Percentiles rank a stretch among this genome's conserved stretches.
Conservation (phyloP, 305 asterid species). For the Fraxinus velutina region DNA sequence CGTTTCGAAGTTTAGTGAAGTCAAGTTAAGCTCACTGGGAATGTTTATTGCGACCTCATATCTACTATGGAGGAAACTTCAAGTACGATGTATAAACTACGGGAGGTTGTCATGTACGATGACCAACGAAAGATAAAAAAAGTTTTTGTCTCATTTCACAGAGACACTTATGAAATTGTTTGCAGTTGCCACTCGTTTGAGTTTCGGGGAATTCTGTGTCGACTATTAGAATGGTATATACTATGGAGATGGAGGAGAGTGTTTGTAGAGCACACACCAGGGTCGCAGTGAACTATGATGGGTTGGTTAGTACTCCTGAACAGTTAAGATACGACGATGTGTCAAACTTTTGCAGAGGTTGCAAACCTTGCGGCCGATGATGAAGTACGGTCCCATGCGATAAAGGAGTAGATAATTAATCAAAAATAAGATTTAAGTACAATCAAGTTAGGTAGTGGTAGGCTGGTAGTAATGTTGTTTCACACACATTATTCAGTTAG, state of each 20-base stretch:
- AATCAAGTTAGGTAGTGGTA: not conserved
- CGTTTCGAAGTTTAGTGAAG: not conserved
- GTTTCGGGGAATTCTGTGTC: not conserved
- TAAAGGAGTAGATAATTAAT: not conserved
- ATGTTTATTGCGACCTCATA: not conserved
- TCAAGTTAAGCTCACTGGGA: not conserved
- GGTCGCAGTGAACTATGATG: not conserved
- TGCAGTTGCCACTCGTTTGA: not conserved
- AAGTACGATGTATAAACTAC: too few relatives aligned
- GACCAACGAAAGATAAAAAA: not conserved
- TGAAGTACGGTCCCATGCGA: not conserved
- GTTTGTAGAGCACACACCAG: not conserved
- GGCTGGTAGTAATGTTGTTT: too few relatives aligned
- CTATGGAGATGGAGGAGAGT: not conserved
- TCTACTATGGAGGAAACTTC: not conserved
- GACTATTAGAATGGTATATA: not conserved
- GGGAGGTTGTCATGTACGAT: not conserved
- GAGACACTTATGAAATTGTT: not conserved
- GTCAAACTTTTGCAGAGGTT: not conserved
- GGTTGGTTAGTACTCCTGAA: not conserved
- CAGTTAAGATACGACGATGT: not conserved
- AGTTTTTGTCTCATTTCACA: not conserved
- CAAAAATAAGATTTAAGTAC: too few relatives aligned
- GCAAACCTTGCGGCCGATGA: not conserved
- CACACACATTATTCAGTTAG: too few relatives aligned